Evolutionary conservation across 2,329 filamentous ascomycete genomes (phyloP).

Genomic region (Bipolaris zeicola): DNA sequence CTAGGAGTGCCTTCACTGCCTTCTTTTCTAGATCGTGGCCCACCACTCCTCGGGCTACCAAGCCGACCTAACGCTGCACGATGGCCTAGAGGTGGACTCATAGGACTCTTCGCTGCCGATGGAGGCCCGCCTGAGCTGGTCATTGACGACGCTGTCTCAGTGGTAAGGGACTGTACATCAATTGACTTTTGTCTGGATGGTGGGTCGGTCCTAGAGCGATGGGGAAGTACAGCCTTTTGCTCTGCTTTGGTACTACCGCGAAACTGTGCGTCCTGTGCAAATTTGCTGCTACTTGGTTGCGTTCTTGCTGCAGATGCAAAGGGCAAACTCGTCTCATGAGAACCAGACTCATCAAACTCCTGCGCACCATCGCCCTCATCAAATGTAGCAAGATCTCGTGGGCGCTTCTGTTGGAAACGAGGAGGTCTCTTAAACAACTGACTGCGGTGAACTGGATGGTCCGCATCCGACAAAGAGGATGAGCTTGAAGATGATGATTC

Average conservation of each 20-base stretch:
- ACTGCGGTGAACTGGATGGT: slow-evolving; percentile 49
- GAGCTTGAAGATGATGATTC: slow-evolving; percentile 39
- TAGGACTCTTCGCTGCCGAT: slow-evolving; percentile 25
- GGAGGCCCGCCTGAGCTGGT: slow-evolving; percentile 45
- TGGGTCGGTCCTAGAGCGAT: slow-evolving; percentile 8
- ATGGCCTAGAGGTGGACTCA: slow-evolving; percentile 58
- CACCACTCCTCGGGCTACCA: slow-evolving; percentile 55
- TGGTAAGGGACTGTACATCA: slow-evolving; percentile 30
- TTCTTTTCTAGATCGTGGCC: slow-evolving; percentile 28
- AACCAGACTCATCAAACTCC: slow-evolving; percentile 60
- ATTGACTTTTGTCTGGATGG: slow-evolving; percentile 19
- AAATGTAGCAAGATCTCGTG: slow-evolving; percentile 32
- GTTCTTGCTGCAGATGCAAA: slow-evolving; percentile 46
- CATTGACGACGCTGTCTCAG: slow-evolving; percentile 59
- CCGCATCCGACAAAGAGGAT: slow-evolving; percentile 44
- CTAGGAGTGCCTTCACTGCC: slow-evolving; percentile 46
- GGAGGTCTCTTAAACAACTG: slow-evolving; percentile 53
- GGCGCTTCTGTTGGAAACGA: slow-evolving; percentile 41
- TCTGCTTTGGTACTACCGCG: slow-evolving; percentile 10
- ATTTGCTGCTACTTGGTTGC: slow-evolving; percentile 6
- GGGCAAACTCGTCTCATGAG: slow-evolving; percentile 52
- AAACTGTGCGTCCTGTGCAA: slow-evolving; percentile 17
- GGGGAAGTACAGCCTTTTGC: slow-evolving; percentile 13
- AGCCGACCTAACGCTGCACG: slow-evolving; percentile 63
- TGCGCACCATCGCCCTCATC: slow-evolving; percentile 41